These are phyloP conservation scores for Chlamydomonas sp. DNA, from an alignment of 139 green algal genomes.

Conservation along the genomic window DNA sequence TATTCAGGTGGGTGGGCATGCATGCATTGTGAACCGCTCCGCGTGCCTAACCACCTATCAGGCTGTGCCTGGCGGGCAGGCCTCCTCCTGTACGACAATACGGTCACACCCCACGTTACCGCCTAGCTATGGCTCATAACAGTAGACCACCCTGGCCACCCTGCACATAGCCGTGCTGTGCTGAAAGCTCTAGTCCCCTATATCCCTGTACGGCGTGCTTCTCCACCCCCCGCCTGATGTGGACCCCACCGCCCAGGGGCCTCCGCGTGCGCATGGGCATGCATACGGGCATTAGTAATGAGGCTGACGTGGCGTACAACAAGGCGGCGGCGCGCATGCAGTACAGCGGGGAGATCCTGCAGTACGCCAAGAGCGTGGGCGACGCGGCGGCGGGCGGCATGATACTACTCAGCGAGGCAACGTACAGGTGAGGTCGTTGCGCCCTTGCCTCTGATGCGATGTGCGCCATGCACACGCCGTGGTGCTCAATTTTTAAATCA, in stretches of 20 bases:
- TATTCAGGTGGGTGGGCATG: slow-evolving; percentile 26
- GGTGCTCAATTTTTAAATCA: too few relatives aligned
- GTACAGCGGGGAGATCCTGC: slow-evolving; percentile 51
- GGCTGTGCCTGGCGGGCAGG: too few relatives aligned
- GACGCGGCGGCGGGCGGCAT: slow-evolving; percentile 51
- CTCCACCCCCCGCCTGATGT: neutral
- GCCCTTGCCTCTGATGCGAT: too few relatives aligned
- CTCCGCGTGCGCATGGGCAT: slow-evolving; percentile 59
- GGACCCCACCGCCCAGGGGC: slow-evolving; percentile 14
- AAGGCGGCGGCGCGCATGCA: slow-evolving; percentile 50
- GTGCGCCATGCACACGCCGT: too few relatives aligned
- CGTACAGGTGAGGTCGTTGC: slow-evolving; percentile 18
- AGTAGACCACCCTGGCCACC: too few relatives aligned
- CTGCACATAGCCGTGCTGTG: too few relatives aligned
- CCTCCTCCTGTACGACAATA: too few relatives aligned
- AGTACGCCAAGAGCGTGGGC: slow-evolving; percentile 43
- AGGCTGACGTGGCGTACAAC: slow-evolving; percentile 47
- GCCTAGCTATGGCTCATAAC: too few relatives aligned
- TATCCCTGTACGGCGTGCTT: neutral
- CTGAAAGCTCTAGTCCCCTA: too few relatives aligned
- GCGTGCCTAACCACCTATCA: too few relatives aligned
- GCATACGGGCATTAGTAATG: slow-evolving; percentile 36
- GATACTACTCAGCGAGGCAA: slow-evolving; percentile 52
- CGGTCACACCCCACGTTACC: too few relatives aligned
- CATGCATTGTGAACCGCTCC: too few relatives aligned